Conservation (phyloP, 2,329 filamentous ascomycete species). For the Hypoxylon sp. region DNA sequence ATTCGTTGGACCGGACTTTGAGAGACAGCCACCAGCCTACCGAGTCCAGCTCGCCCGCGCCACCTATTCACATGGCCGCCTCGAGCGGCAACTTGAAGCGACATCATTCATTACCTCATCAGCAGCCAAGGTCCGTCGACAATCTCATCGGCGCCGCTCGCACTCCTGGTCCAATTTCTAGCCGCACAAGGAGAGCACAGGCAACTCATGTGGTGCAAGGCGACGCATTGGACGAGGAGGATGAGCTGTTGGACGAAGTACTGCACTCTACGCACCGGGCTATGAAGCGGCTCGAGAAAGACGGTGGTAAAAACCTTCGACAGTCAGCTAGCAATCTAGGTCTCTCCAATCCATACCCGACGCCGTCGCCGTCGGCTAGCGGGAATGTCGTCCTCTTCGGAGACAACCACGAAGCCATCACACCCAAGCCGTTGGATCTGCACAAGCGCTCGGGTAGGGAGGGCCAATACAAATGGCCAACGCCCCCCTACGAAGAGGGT, state of each 20-base stretch:
- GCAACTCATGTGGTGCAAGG: constrained; percentile 81
- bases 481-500: constrained; percentile 91
- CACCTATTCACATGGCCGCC: constrained; percentile 60
- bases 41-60: constrained; percentile 58
- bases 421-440: constrained; percentile 76
- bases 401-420: constrained; percentile 66
- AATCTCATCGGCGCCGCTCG: constrained; percentile 66
- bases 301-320: constrained; percentile 58
- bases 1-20: constrained; percentile 66
- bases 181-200: constrained; percentile 80
- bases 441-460: constrained; percentile 59
- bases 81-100: constrained; percentile 66
- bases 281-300: constrained; percentile 73
- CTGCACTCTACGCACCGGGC: constrained; percentile 79
- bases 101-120: constrained; percentile 70
- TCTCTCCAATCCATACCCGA: constrained; percentile 69
- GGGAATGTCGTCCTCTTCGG: constrained; percentile 79
- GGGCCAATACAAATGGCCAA: constrained; percentile 80
- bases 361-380: constrained; percentile 80
- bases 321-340: constrained; percentile 72
- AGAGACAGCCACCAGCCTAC: constrained; percentile 61
- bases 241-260: constrained; percentile 92
- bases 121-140: constrained; percentile 69
- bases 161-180: constrained; percentile 70
- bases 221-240: constrained; percentile 94